Conservation (phyloP, 2,329 filamentous ascomycete genomes). For the Stromatinia cepivora region DNA sequence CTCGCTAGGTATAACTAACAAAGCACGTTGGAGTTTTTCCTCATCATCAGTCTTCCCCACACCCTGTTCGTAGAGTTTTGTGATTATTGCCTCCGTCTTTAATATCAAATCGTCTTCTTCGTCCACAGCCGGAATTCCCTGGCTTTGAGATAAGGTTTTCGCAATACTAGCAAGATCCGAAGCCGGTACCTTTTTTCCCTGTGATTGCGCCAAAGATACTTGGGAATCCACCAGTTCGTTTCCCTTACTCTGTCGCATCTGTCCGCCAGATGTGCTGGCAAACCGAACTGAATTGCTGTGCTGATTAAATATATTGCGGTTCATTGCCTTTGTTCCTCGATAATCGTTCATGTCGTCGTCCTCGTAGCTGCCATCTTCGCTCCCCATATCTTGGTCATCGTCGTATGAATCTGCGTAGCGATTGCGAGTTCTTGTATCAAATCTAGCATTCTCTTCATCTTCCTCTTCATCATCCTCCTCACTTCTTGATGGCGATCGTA, state of each 20-base stretch:
- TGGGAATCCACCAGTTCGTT: slow-evolving; percentile 23
- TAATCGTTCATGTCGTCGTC: slow-evolving; percentile 39
- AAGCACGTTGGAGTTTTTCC: slow-evolving; percentile 55
- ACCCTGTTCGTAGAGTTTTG: slow-evolving; percentile 62
- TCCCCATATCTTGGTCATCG: slow-evolving; percentile 44
- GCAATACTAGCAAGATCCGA: slow-evolving; percentile 64
- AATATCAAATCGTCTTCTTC: slow-evolving; percentile 74
- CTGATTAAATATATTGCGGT: slow-evolving; percentile 36
- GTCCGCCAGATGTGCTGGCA: slow-evolving; percentile 24
- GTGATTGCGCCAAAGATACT: slow-evolving; percentile 28
- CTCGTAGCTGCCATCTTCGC: slow-evolving; percentile 45
- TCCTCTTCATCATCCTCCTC: slow-evolving; percentile 48
- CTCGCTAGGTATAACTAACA: slow-evolving; percentile 54
- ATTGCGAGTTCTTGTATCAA: slow-evolving; percentile 43
- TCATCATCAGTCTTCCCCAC: slow-evolving; percentile 57
- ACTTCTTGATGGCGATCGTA: slow-evolving; percentile 39
- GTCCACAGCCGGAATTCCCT: slow-evolving; percentile 58
- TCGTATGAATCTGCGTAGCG: slow-evolving; percentile 42
- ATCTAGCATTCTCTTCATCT: slow-evolving; percentile 45
- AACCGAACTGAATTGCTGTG: slow-evolving; percentile 52
- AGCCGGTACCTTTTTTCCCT: slow-evolving; percentile 23
- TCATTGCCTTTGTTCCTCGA: slow-evolving; percentile 33
- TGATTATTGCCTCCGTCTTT: slow-evolving; percentile 70
- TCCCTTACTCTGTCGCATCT: slow-evolving; percentile 28
- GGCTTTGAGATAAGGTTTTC: slow-evolving; percentile 63